Base-by-base conservation (phyloP, 179 eudicot species). In the Gypsophila paniculata region DNA sequence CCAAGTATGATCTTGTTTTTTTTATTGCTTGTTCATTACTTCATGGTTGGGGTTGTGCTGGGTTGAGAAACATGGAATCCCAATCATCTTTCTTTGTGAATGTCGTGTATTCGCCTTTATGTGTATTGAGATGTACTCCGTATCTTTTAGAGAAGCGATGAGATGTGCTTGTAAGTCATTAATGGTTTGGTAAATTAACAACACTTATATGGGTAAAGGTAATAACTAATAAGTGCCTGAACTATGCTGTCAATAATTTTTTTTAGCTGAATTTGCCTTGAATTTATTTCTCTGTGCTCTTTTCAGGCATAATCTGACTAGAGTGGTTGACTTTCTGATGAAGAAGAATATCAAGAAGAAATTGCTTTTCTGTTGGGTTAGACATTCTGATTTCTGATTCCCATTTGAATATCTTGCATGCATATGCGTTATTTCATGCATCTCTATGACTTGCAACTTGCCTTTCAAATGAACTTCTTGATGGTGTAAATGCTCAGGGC, bases 321-420 rank as follows among this genome's bases (percentile, higher is more conserved):
- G 29, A 13, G 84, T 82, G 72, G 69, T 91, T 57, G 84, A 93
- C 78, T 89, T 86, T 79, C 90, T 93, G 60, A 69, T 93, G 89
- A 84, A 86, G 64, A 61, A 77, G 64, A 61, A 77, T 13, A 69
- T 57, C 52, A 81, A 81, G 80, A 7, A 75, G 14, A 81, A 76
- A 65, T 77, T 93, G 77, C 88, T 84, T n/a, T 93, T 93, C 61
- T 86, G 89, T 71, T 93, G 98, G 98, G 98, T 93, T 69, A 87
- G 88, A 38, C 36, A 55, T 80, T 75, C 39, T 36, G 36, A 25
- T 9, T 80, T 75, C 39, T 36, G 36, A 25, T 9, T 72, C 61
- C 60, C 34, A 46, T 68, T 57, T 39, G 49, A 68, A 42, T 63
- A 61, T 73, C 32, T 18, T 52, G 54, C 68, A 49, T n/a, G 60